These are phyloP conservation scores for Bruguiera parviflora DNA, from an alignment of 345 rosid species.

Conservation along the genomic window DNA sequence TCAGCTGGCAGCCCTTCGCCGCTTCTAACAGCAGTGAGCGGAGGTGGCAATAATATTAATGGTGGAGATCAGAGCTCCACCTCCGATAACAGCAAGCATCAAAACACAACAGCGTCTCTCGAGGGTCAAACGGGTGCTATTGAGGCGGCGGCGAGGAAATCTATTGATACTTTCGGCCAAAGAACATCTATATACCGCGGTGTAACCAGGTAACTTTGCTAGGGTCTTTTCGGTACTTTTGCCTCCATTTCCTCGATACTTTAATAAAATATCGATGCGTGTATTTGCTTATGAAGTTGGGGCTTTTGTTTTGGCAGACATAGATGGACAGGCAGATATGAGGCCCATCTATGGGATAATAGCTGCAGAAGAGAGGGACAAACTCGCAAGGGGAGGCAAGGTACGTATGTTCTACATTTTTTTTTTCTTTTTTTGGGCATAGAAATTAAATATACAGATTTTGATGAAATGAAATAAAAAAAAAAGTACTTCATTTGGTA, in stretches of 20 bases:
- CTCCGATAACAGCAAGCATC: conserved; percentile 18
- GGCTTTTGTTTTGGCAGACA: conserved; percentile 42
- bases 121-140: conserved; percentile 16
- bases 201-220: conserved; percentile 21
- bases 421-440: too few species aligned
- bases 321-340: conserved; percentile 87
- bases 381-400: conserved; percentile 88
- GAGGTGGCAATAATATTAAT: conserved; percentile 8
- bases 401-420: conserved; percentile 15
- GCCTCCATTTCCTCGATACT: too few species aligned
- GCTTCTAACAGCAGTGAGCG: conserved; percentile 12
- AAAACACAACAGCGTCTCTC: conserved; percentile 7
- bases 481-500: too few species aligned
- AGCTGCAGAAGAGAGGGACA: conserved; percentile 87
- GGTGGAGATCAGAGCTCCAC: conserved; percentile 20
- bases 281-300: background rate
- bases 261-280: too few species aligned
- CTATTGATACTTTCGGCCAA: conserved; percentile 32
- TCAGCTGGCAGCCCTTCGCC: conserved; percentile 9
- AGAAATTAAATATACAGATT: too few species aligned
- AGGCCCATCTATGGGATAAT: conserved; percentile 84
- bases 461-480: too few species aligned
- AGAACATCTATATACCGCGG: conserved; percentile 35
- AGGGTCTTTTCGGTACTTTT: background rate
- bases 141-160: conserved; percentile 27